These are phyloP conservation scores for Geosmithia flava DNA, from an alignment of 2,329 filamentous ascomycete genomes.

Conservation along the genomic window DNA sequence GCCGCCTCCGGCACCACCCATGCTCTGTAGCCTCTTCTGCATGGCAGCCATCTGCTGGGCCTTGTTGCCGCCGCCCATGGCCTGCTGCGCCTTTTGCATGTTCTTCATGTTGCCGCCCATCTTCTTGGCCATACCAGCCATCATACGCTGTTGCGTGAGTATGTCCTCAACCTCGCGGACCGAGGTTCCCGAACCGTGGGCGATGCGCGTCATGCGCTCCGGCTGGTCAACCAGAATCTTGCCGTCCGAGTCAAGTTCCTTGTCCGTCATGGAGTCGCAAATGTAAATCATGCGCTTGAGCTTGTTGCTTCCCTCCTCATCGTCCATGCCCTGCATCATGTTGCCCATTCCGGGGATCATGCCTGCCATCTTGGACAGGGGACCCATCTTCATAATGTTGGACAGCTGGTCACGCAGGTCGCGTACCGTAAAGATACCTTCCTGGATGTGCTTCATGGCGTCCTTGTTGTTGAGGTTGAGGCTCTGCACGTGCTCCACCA, in stretches of 20 bases:
- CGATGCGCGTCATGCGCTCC: constrained; percentile 83
- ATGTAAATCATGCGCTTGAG: constrained; percentile 98
- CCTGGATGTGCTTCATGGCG: constrained; percentile 96
- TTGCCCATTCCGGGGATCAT: constrained; percentile 96
- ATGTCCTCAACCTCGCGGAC: constrained; percentile 92
- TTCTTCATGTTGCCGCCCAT: constrained; percentile 98
- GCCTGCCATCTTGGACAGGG: constrained; percentile 89
- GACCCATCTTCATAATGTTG: constrained; percentile 99
- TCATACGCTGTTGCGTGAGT: constrained; percentile 96
- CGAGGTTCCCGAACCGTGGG: constrained; percentile 77
- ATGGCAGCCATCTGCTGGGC: constrained; percentile 90
- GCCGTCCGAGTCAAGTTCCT: constrained; percentile 90
- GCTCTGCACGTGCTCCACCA: constrained; percentile 93
- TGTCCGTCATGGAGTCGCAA: constrained; percentile 94
- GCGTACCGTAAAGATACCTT: constrained; percentile 90
- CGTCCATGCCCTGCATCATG: constrained; percentile 93
- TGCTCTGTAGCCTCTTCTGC: constrained; percentile 88
- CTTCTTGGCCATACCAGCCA: constrained; percentile 98
- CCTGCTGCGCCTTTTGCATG: constrained; percentile 85
- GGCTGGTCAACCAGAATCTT: constrained; percentile 91
- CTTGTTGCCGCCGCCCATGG: constrained; percentile 84
- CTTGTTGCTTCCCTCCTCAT: constrained; percentile 88
- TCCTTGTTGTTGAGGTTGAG: constrained; percentile 96
- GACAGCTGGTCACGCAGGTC: constrained; percentile 90
- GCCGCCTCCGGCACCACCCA: constrained; percentile 62